A percentile compares a stretch with the other conserved stretches of the same genome.
Conservation (phyloP, 2,329 filamentous ascomycete genomes). For the Fusarium oligoseptatum region DNA sequence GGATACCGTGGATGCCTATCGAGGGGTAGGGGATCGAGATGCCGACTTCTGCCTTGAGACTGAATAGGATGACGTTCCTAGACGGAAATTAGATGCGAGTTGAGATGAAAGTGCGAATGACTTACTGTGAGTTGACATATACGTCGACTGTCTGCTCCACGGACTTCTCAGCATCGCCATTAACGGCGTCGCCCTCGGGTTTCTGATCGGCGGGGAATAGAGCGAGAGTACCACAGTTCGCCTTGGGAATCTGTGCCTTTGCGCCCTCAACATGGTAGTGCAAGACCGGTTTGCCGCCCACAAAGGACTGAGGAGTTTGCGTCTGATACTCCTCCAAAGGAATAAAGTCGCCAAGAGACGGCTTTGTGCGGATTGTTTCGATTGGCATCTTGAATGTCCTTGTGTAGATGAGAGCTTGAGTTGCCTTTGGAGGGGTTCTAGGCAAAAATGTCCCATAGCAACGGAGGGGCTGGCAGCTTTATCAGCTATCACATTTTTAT, state of each 20-base stretch:
- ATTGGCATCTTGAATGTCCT: constrained; percentile 53
- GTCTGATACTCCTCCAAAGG: constrained; percentile 77
- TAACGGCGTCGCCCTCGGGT: constrained; percentile 39
- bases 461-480: constrained; percentile 37
- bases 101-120: neutral
- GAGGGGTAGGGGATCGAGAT: constrained; percentile 79
- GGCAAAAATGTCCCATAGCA: constrained; percentile 37
- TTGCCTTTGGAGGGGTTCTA: constrained; percentile 38
- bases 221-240: constrained; percentile 67
- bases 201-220: constrained; percentile 62
- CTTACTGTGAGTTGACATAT: constrained; percentile 71
- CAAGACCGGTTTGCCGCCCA: constrained; percentile 77
- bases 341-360: constrained; percentile 71
- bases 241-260: constrained; percentile 69
- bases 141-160: constrained; percentile 66
- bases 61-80: constrained; percentile 72
- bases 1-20: constrained; percentile 81
- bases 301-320: constrained; percentile 80
- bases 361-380: constrained; percentile 69
- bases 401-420: constrained; percentile 10
- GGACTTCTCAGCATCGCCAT: constrained; percentile 53
- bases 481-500: constrained; percentile 37
- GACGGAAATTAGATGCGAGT: constrained; percentile 2
- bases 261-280: constrained; percentile 71
- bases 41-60: constrained; percentile 67